Base-by-base conservation (phyloP, 352 stramenopile genomes). In the Phytophthora citrophthora region DNA sequence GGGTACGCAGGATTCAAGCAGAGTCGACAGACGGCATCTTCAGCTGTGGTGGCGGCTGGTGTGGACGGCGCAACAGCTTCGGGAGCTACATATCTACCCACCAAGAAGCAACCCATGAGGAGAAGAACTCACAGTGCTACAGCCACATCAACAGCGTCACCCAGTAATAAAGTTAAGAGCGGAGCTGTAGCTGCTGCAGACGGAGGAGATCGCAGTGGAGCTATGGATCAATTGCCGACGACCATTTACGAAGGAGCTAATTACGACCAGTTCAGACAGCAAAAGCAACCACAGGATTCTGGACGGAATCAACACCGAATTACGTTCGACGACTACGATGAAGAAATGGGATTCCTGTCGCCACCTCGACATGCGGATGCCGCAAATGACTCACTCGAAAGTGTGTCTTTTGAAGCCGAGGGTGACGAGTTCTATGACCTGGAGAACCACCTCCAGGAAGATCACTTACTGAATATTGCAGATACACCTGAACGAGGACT, bases 81-180 rank as follows among this genome's bases (percentile, higher is more conserved):
- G 5, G 62, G 55, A 23, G 58, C 72, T 6, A 64, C 64, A 13
- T 89, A 83, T 64, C 70, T 89, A 47, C 76, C 81, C 54, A 76
- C 77, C 57, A 75, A 77, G 53, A 89, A 93, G 62, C 86, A 93
- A 49, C 86, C 86, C 8, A 94, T 94, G 86, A 72, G 86, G 16
- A 70, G 86, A 32, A 66, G 86, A 29, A 85, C 86, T 1, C 84
- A 94, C 58, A 93, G 84, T 56, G 84, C 79, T 1, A 83, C 77
- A 8, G 53, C 64, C 16, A 68, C 74, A 16, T 63, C 61, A 6
- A 52, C 53, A 5, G 46, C 61, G 1, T 43, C 51, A 13, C 48
- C 53, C 2, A 64, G 20, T 6, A 70, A 72, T n/a, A 72, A 75
- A 27, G 60, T 72, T 24, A 73, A 66, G 26, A 70, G 57, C 34